Percentiles rank a stretch among this genome's conserved stretches.
phyloP scores from a whole-genome alignment of 495 filamentous ascomycete species.

The Tuber melanosporum region DNA sequence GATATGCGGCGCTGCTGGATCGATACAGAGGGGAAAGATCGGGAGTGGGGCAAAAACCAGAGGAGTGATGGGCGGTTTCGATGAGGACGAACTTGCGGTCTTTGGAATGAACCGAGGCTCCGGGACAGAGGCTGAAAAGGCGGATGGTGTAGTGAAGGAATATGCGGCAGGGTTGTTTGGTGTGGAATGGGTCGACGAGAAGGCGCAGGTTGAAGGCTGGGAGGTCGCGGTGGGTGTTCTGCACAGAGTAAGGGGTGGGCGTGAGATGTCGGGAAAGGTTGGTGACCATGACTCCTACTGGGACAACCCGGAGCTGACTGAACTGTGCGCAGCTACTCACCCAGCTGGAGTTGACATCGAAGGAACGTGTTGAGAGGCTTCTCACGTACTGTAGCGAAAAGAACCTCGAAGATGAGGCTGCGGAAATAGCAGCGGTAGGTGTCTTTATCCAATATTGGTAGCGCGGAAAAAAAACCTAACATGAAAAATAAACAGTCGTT shows the following conservation, averaged over 20 bases:
- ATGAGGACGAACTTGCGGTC: conserved; percentile 39
- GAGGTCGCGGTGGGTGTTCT: conserved; percentile 36
- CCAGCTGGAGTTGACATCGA: conserved; percentile 35
- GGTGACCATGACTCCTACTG: conserved; percentile 1
- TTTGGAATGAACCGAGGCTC: conserved; percentile 13
- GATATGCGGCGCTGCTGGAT: conserved; percentile 32
- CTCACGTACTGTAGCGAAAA: conserved; percentile 34
- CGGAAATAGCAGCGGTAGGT: conserved; percentile 33
- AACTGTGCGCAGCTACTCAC: conserved; percentile 27
- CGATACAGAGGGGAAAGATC: conserved; percentile 23
- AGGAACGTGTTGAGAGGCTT: conserved; percentile 36
- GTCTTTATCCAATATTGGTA: not conserved
- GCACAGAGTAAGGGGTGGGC: conserved; percentile 28
- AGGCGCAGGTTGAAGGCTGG: conserved; percentile 39
- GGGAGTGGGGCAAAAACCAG: conserved; percentile 7
- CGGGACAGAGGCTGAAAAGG: conserved; percentile 10
- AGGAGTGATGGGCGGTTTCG: conserved; percentile 22
- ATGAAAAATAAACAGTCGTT: conserved; percentile 22
- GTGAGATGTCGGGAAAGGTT: conserved; percentile 34
- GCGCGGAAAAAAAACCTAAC: not conserved
- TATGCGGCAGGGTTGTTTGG: conserved; percentile 38
- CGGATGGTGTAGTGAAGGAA: conserved; percentile 27
- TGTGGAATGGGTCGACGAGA: conserved; percentile 34
- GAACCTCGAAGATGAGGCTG: conserved; percentile 24
- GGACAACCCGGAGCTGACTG: conserved; percentile 1